Evolutionary conservation across 805 yeast species (phyloP).

Genomic region (Saccharomycopsis guyanensis): DNA sequence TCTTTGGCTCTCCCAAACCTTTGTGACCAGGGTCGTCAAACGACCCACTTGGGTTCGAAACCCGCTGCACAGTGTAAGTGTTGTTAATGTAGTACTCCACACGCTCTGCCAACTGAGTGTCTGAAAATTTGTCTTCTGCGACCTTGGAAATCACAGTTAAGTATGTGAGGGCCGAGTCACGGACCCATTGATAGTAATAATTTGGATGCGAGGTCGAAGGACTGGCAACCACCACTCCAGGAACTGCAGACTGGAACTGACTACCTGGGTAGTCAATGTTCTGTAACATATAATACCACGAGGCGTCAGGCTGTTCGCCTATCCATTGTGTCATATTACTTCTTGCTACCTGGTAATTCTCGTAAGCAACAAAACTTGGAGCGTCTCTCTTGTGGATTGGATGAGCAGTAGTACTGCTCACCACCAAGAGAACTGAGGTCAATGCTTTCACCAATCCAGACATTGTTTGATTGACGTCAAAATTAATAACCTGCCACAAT

Average conservation of each 20-base stretch:
- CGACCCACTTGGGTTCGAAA: constrained; percentile 60
- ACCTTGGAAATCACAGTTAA: constrained; percentile 36
- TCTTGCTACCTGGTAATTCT: constrained; percentile 8
- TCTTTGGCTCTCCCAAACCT: constrained; percentile 80
- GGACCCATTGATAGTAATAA: constrained; percentile 66
- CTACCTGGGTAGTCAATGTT: constrained; percentile 11
- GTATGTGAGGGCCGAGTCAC: constrained; percentile 67
- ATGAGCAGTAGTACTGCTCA: no score
- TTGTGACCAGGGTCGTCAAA: constrained; percentile 34
- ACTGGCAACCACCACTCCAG: constrained; percentile 63
- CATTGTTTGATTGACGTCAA: background rate
- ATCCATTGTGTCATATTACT: constrained; percentile 8
- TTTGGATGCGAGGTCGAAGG: constrained; percentile 55
- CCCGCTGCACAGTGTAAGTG: constrained; percentile 52
- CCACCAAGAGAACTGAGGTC: no score
- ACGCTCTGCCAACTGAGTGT: constrained; percentile 21
- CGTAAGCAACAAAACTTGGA: constrained; percentile 2
- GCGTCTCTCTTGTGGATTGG: constrained; percentile 1
- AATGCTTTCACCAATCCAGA: no score
- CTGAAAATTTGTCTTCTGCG: constrained; percentile 30
- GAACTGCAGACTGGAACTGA: constrained; percentile 9
- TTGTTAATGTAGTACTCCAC: constrained; percentile 59
- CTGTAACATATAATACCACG: constrained; percentile 13
- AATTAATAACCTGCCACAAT: background rate
- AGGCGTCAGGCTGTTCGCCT: constrained; percentile 6